Evolutionary conservation across 768 basidiomycete species (phyloP), one percentile per base, ranked within the genome.

Genomic region (Pisolithus marmoratus): DNA sequence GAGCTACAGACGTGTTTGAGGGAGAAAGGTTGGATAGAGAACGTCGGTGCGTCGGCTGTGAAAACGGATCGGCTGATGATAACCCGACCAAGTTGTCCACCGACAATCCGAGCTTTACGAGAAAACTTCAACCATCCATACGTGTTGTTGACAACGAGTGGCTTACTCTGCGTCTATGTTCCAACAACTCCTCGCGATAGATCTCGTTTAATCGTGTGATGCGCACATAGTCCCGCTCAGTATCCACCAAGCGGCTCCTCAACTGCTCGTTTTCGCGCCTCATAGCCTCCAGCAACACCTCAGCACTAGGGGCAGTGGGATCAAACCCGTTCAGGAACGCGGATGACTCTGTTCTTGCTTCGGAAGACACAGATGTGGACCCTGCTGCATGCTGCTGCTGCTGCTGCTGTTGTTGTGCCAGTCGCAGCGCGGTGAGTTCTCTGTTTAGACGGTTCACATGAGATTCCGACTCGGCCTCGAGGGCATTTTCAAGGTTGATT

Each of bases 401-500:
- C 59, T 86, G 74, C 55, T 77, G 74, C 55, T 75, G 78, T 26
- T 78, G 78, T 59, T 86, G 84, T 3, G 76, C 79, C 3, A 79
- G 69, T 43, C 85, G 74, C 57, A 91, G 65, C 2, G 79, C 81
- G 20, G 80, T 75, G 29, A 92, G 71, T 64, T 92, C 87, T 43
- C 88, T 72, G 24, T 81, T 81, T 37, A 92, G 73, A 50, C 81
- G 72, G 58, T 90, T 90, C 52, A 91, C 90, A 69, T 90, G 88
- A 17, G 79, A 82, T 68, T 92, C 89, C n/a, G 81, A 85, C 66
- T 92, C 90, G 8, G 88, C 90, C 66, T 93, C 90, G 34, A 89
- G 78, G 2, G 74, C 78, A 62, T 91, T 91, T 66, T 91, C 90
- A 34, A 91, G 74, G 22, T 81, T 80, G 43, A 92, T 86, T 62